Evolutionary conservation across 352 stramenopile species (phyloP), one percentile per base, ranked within the genome.

Genomic region (Pythium diclinum): DNA sequence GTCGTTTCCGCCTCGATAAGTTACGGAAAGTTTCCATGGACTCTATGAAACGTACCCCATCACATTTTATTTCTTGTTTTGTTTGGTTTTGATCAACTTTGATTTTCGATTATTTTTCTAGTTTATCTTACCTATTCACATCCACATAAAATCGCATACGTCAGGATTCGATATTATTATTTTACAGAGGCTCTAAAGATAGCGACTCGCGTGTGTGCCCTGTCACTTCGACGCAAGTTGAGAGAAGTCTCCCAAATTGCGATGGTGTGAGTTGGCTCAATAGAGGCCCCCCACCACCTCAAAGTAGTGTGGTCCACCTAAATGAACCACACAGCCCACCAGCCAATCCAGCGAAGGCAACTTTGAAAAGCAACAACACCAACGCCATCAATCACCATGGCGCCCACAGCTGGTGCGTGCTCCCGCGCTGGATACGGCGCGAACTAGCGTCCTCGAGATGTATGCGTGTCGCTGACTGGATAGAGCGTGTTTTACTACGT

Each of bases 401-500:
- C 78, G 59, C 78, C 78, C 19, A 87, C 78, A 7, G 78, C 76
- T 54, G 78, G 78, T 84, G 42, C 38, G 70, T 66, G 6, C 17
- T n/a, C 38, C 6, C 30, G 42, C 17, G 17, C 21, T 36, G 3
- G 1, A 23, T 23, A 23, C 23, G 40, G 17, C 16, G 40, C 40
- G 40, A 47, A 23, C 14, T 17, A 23, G 17, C 40, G 40, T 17
- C 9, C 17, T 2, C 8, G 8, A 1, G n/a, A 49, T 51, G 52
- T 53, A 21, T 33, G 16, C 17, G 28, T 19, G n/a, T 11, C 6
- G 17, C 17, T 64, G 49, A 69, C 40, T 28, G 10, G 19, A 33
- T 33, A 63, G 10, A 44, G 17, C 25, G 9, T 57, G 36, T 9
- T n/a, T 28, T 46, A 17, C 8, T 23, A 25, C 1, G 11, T 48